Base-by-base conservation (phyloP, 768 basidiomycete species). In the Agaricus blazei region DNA sequence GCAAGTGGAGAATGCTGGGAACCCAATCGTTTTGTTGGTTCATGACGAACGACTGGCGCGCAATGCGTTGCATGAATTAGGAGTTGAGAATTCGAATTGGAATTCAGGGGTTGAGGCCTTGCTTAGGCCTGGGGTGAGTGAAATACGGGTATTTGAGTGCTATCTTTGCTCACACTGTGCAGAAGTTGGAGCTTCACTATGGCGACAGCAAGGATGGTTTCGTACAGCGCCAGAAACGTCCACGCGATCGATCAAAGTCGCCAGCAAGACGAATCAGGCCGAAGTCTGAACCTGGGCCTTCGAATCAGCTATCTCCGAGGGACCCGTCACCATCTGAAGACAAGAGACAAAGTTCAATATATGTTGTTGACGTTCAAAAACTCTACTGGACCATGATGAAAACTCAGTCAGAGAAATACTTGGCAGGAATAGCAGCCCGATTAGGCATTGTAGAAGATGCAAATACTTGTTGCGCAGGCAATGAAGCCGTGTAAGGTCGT, bases 11-110 rank as follows among this genome's bases (percentile, higher is more conserved):
- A 45, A 26, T 14, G 45, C 58, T 6, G 43, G 34, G 4, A 24
- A 47, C 2, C 80, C 81, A 0, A 62, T 74, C 48, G 60, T 84
- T 26, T 63, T 84, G 4, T 70, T 85, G 6, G 77, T 83, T 3
- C 70, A 77, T 42, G 68, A 77, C 27, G 69, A 74, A 55, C 63
- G 70, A 40, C 63, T 73, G 58, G 70, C 77, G 0, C 60, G 66
- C 5, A 68, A 68, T n/a, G 65, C 74, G 9, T 67, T 84, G 6
- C 59, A 59, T 15, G 72, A 70, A 29, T 67, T 76, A 11, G 76
- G 74, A 9, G 64, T 83, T 15, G 69, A 81, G 37, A 67, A 67
- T 7, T 65, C 65, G n/a, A 43, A 46, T 1, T 84, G 77, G 75
- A 63, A 68, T 1, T 66, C 64, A 9, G 77, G 77, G 2, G 64